Percentiles rank a stretch among this genome's conserved stretches.
Conservation (phyloP, 164 flowering plant species). For the Litsea cubeba region DNA sequence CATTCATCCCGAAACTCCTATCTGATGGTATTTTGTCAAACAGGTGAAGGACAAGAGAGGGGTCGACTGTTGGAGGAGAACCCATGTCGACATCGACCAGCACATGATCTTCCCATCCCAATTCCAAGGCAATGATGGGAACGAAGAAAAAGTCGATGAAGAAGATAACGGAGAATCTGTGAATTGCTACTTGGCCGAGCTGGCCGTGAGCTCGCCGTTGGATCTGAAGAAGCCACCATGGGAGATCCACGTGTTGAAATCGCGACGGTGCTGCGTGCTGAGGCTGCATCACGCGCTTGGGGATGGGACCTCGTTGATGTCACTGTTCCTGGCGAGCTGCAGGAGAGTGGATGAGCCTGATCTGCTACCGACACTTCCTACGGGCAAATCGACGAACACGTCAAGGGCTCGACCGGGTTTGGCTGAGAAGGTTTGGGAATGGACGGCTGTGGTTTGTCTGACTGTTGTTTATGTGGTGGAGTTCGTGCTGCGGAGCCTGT, state of each 20-base stretch:
- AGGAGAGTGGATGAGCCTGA: slow-evolving; percentile 25
- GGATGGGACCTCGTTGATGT: slow-evolving; percentile 68
- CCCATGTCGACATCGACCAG: slow-evolving; percentile 36
- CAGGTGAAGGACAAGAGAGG: slow-evolving; percentile 36
- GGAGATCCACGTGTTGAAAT: slow-evolving; percentile 53
- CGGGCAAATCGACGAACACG: neutral
- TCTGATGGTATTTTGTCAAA: neutral
- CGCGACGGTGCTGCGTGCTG: slow-evolving; percentile 33
- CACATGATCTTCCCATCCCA: slow-evolving; percentile 35
- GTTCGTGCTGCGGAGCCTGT: slow-evolving; percentile 29
- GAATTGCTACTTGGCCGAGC: slow-evolving; percentile 47
- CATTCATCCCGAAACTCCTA: no score
- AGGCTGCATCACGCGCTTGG: slow-evolving; percentile 70
- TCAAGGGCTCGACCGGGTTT: neutral
- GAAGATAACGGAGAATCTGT: slow-evolving; percentile 28
- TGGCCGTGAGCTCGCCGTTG: slow-evolving; percentile 43
- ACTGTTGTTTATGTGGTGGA: slow-evolving; percentile 30
- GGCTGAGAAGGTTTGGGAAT: slow-evolving; percentile 14
- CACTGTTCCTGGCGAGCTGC: slow-evolving; percentile 45
- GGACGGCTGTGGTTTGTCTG: slow-evolving; percentile 27
- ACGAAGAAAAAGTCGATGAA: slow-evolving; percentile 12
- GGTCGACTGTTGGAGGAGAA: slow-evolving; percentile 42
- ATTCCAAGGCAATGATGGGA: neutral
- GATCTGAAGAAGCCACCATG: slow-evolving; percentile 52
- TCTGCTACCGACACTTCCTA: slow-evolving; percentile 22